Evolutionary conservation across 1,139 yeast species (phyloP), one percentile per base, ranked within the genome.

Genomic region (Protomyces inouyei): DNA sequence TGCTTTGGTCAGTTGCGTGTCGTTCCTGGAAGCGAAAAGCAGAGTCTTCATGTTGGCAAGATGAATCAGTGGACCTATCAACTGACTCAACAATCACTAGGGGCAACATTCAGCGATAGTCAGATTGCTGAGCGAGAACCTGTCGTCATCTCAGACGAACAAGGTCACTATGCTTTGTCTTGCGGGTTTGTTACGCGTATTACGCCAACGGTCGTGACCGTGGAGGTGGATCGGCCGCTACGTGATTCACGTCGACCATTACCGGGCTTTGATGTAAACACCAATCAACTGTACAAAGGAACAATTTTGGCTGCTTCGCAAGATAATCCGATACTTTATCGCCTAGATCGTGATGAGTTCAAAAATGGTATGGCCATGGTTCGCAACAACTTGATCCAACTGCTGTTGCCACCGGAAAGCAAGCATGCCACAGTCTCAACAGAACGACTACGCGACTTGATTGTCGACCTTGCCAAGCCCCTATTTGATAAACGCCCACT

Each of bases 271-370:
- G 75, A 82, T 68, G 69, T 73, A 3, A 67, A 68, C 1, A 77
- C 73, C 56, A 82, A 83, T 68, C 88, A 85, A 71, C 76, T 77
- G 0, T 81, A 81, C 68, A 77, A 76, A 67, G 80, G 86, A 51
- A 48, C 54, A 10, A 38, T 64, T 4, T 53, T 32, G 55, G 69
- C 14, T 64, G 66, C 43, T 36, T 43, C 52, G 36, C 70, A 78
- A 1, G 18, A 37, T n/a, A 59, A 59, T 36, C 43, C 52, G 3
- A 32, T 52, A 3, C 38, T 37, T 1, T 89, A 82, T 71, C 79
- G 98, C 65, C 78, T 93, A 45, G 98, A 93, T 73, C 85, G 83
- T 70, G 96, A 92, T 73, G 91, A 86, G 61, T 82, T 86, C 78
- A 85, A 82, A 66, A 85, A 83, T 70, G 92, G 95, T 0, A 80